phyloP scores from a whole-genome alignment of 2,329 filamentous ascomycete species.

The Apiospora marii region DNA sequence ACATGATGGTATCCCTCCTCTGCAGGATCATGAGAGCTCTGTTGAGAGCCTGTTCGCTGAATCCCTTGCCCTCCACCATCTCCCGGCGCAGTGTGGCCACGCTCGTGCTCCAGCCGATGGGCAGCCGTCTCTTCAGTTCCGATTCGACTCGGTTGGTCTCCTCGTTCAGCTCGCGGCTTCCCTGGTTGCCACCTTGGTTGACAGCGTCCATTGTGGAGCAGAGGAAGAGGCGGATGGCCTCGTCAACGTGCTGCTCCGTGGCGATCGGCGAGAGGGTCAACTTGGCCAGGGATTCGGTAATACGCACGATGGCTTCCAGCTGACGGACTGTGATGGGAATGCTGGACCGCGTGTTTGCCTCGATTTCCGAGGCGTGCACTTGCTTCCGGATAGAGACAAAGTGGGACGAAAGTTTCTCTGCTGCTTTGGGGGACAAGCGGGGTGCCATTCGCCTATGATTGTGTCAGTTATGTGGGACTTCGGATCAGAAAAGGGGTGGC shows the following conservation, averaged over 20 bases:
- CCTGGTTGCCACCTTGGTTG: slow-evolving; percentile 84
- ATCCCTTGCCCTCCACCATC: slow-evolving; percentile 91
- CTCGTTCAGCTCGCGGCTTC: slow-evolving; percentile 88
- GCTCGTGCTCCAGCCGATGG: slow-evolving; percentile 95
- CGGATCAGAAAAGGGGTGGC: background rate
- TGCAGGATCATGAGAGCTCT: slow-evolving; percentile 86
- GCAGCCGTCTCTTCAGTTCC: slow-evolving; percentile 84
- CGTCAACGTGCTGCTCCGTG: slow-evolving; percentile 91
- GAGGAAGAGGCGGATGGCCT: slow-evolving; percentile 95
- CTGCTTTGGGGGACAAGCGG: slow-evolving; percentile 86
- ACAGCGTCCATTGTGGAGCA: slow-evolving; percentile 98
- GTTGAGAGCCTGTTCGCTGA: slow-evolving; percentile 85
- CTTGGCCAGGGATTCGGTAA: slow-evolving; percentile 95
- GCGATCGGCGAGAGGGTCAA: slow-evolving; percentile 85
- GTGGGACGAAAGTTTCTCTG: slow-evolving; percentile 95
- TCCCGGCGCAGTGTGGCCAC: slow-evolving; percentile 85
- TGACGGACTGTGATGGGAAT: slow-evolving; percentile 98
- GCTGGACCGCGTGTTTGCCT: slow-evolving; percentile 87
- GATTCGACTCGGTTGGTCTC: slow-evolving; percentile 88
- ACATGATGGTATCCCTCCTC: slow-evolving; percentile 84
- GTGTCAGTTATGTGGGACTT: background rate
- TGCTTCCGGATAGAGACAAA: slow-evolving; percentile 96
- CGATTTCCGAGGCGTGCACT: slow-evolving; percentile 88
- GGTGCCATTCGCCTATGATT: slow-evolving; percentile 81
- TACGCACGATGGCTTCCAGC: slow-evolving; percentile 95